Conservation (phyloP, 257 asterid species). For the Jasminum sambac region DNA sequence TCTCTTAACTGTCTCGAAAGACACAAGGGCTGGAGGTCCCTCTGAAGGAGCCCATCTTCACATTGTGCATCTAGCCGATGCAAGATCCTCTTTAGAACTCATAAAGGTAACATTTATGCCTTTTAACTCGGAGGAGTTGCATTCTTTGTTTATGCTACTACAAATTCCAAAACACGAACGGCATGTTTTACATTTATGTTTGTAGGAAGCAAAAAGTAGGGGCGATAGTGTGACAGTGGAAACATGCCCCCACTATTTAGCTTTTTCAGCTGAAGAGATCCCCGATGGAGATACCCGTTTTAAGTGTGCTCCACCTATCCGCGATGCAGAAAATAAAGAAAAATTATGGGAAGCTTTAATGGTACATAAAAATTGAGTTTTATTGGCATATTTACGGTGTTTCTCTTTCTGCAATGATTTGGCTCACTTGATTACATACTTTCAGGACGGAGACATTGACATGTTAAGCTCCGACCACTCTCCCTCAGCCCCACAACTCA, state of each 20-base stretch:
- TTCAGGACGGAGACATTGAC: constrained; percentile 86
- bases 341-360: constrained; percentile 80
- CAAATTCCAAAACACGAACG: too few species aligned
- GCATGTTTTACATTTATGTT: neutral
- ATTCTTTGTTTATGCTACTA: neutral
- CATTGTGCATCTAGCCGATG: constrained; percentile 89
- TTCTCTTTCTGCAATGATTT: constrained; percentile 2
- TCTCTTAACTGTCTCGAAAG: constrained; percentile 57
- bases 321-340: constrained; percentile 73
- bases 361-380: constrained; percentile 37
- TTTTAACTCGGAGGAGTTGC: neutral
- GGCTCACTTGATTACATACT: neutral
- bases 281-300: constrained; percentile 95
- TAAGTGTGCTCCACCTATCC: constrained; percentile 96
- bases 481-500: constrained; percentile 84
- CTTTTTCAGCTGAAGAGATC: constrained; percentile 93
- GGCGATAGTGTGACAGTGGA: constrained; percentile 90
- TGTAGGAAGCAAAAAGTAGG: constrained; percentile 74
- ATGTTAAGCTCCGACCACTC: constrained; percentile 97
- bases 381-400: neutral
- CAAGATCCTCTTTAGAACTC: constrained; percentile 74
- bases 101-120: constrained; percentile 52
- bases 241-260: constrained; percentile 97
- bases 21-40: constrained; percentile 71
- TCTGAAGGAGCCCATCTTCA: constrained; percentile 97